These are phyloP conservation scores for Calendula officinalis DNA, from an alignment of 129 eudicot genomes.

Conservation along the genomic window DNA sequence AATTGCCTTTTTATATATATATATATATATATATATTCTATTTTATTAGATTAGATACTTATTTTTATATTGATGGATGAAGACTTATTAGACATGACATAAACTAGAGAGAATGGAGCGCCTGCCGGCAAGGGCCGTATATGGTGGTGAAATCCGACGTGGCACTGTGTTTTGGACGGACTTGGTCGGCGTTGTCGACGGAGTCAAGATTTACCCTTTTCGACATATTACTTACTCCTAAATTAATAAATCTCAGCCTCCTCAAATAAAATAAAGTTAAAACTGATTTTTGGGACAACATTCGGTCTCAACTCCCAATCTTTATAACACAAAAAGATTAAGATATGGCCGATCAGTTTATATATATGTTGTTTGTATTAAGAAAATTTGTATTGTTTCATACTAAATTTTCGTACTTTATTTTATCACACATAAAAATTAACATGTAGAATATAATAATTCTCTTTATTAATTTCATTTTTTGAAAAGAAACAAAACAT, in stretches of 20 bases:
- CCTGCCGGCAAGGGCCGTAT: conserved; percentile 55
- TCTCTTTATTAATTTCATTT: too few species aligned
- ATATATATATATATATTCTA: background rate
- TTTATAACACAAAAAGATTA: too few species aligned
- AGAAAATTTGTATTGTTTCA: too few species aligned
- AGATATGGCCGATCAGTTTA: too few species aligned
- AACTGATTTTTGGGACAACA: background rate
- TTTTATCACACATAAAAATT: too few species aligned
- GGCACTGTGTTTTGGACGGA: conserved; percentile 45
- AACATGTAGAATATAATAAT: too few species aligned
- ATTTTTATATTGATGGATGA: conserved; percentile 5
- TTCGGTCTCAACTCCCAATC: background rate
- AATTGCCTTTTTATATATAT: background rate
- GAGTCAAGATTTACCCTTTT: conserved; percentile 35
- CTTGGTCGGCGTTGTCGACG: conserved; percentile 53
- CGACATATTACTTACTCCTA: background rate
- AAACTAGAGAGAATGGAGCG: conserved; percentile 23
- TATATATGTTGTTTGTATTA: too few species aligned
- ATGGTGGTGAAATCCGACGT: conserved; percentile 54
- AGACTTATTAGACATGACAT: conserved; percentile 26
- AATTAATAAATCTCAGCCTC: conserved; percentile 1
- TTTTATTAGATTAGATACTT: background rate
- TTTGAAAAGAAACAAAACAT: too few species aligned
- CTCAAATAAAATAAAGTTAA: background rate
- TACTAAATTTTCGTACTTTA: too few species aligned